These are phyloP conservation scores for Eutypa lata DNA, from an alignment of 2,329 filamentous ascomycete species.

Conservation along the genomic window DNA sequence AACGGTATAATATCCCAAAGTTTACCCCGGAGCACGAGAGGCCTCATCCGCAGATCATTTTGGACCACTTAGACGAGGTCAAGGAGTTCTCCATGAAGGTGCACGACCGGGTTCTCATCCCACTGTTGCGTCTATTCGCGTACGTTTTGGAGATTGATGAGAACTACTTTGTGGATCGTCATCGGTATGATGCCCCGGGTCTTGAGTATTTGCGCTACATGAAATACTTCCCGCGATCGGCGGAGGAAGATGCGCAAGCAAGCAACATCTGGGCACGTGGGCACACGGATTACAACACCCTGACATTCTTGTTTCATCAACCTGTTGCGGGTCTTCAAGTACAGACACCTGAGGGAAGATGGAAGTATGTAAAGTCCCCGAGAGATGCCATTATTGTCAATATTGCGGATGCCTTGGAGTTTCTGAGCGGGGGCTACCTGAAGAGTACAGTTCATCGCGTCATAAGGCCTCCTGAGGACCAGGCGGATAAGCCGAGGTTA, in stretches of 20 bases:
- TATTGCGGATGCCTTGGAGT: constrained; percentile 42
- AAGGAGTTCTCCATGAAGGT: constrained; percentile 17
- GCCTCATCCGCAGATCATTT: constrained; percentile 16
- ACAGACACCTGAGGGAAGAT: constrained; percentile 35
- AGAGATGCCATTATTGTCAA: constrained; percentile 43
- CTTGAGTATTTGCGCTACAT: constrained; percentile 24
- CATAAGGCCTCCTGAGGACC: constrained; percentile 17
- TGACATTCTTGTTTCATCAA: constrained; percentile 54
- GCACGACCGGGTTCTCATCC: constrained; percentile 6
- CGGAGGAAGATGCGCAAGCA: constrained; percentile 11
- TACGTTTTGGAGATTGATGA: constrained; percentile 20
- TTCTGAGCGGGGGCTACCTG: constrained; percentile 31
- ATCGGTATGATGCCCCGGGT: constrained; percentile 21
- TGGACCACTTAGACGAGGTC: constrained; percentile 21
- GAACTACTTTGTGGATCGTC: constrained; percentile 17
- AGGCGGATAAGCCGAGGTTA: constrained; percentile 12
- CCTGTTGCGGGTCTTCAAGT: constrained; percentile 52
- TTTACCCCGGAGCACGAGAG: constrained; percentile 21
- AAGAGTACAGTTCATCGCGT: constrained; percentile 23
- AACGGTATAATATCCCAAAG: constrained; percentile 22
- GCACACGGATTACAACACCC: constrained; percentile 24
- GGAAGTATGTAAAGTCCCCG: constrained; percentile 24
- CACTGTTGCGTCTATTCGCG: no score
- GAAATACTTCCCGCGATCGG: constrained; percentile 19
- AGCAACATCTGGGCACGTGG: constrained; percentile 21